A percentile compares a stretch with the other conserved stretches of the same genome.
phyloP scores from a whole-genome alignment of 2,329 filamentous ascomycete species.

The Aureobasidium lini region DNA sequence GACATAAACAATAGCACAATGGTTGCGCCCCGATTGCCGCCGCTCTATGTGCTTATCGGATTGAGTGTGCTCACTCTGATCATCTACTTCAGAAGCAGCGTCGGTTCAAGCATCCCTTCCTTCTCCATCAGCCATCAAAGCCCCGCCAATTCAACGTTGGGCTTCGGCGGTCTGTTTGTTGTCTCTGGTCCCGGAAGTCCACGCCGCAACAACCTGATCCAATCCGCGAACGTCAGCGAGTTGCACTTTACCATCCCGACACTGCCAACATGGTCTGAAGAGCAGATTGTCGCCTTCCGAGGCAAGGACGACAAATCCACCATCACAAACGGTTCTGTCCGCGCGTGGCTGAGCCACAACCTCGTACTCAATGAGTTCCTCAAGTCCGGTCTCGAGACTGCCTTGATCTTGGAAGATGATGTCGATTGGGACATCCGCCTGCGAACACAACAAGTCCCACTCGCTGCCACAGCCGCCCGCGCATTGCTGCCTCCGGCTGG shows the following conservation, averaged over 20 bases:
- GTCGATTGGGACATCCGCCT: conserved; percentile 40
- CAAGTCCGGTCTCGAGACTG: conserved; percentile 34
- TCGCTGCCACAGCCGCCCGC: conserved; percentile 33
- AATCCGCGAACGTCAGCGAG: conserved; percentile 32
- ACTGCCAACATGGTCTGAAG: conserved; percentile 32
- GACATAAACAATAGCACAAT: not conserved
- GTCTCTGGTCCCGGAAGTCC: conserved; percentile 31
- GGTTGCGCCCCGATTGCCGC: conserved; percentile 6
- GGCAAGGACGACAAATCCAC: conserved; percentile 23
- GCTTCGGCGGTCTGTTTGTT: conserved; percentile 33
- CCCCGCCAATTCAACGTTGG: conserved; percentile 10
- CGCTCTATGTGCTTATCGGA: conserved; percentile 10
- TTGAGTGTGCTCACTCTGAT: conserved; percentile 5
- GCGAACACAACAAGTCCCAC: conserved; percentile 34
- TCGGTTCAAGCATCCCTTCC: not conserved
- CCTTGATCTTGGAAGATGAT: conserved; percentile 39
- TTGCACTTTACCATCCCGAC: conserved; percentile 32
- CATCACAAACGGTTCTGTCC: conserved; percentile 29
- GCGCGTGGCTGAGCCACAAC: conserved; percentile 37
- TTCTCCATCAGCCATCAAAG: not conserved
- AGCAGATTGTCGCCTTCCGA: conserved; percentile 26
- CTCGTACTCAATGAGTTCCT: conserved; percentile 34
- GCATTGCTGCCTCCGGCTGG: conserved; percentile 20
- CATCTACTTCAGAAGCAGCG: conserved; percentile 8
- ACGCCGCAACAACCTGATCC: conserved; percentile 29